Percentiles rank a stretch among this genome's conserved stretches.
phyloP scores from a whole-genome alignment of 2,329 filamentous ascomycete genomes.

The Beauveria brongniartii region DNA sequence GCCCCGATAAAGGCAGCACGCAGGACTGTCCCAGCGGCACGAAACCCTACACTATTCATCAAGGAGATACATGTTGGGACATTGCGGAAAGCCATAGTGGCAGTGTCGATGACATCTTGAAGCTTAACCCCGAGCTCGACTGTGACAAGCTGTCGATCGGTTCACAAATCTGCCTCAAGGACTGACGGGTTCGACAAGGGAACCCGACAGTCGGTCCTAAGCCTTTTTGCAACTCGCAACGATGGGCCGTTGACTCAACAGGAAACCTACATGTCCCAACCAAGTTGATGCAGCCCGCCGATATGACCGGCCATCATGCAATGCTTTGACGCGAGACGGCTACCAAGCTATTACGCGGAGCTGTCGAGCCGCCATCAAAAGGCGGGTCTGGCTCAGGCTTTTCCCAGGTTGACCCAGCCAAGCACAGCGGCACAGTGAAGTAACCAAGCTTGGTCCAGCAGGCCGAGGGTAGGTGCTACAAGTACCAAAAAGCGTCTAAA shows the following conservation, averaged over 20 bases:
- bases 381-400: no score
- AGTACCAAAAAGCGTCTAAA: neutral
- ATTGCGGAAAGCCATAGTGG: constrained; percentile 36
- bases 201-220: neutral
- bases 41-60: constrained; percentile 30
- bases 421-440: no score
- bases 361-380: no score
- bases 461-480: neutral
- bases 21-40: constrained; percentile 23
- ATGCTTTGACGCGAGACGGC: no score
- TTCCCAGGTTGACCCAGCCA: no score
- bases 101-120: constrained; percentile 37
- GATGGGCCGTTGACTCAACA: no score
- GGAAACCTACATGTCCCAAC: no score
- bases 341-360: no score
- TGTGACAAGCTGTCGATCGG: constrained; percentile 39
- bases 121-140: constrained; percentile 36
- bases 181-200: neutral
- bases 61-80: constrained; percentile 46
- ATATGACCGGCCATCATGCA: no score
- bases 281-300: no score
- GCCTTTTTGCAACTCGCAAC: neutral
- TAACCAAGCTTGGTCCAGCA: no score
- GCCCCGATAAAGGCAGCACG: constrained; percentile 14
- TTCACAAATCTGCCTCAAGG: constrained; percentile 37